phyloP scores from a whole-genome alignment of 352 stramenopile genomes.

The Blastocystis sp. region DNA sequence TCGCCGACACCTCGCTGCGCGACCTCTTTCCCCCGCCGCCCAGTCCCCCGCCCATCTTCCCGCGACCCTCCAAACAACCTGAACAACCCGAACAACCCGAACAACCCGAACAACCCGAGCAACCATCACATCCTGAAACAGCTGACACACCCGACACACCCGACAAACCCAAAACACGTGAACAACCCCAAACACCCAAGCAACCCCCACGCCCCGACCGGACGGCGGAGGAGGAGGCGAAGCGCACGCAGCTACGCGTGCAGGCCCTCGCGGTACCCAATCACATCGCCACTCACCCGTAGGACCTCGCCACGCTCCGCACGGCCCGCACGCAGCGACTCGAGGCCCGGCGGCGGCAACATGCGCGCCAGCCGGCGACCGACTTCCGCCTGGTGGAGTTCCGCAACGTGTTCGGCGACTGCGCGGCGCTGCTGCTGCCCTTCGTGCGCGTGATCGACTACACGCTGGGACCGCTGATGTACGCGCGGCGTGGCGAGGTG shows the following conservation, averaged over 20 bases:
- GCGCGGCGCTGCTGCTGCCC: conserved; percentile 21
- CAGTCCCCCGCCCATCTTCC: too few species aligned
- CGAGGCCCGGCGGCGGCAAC: background rate
- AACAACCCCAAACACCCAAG: too few species aligned
- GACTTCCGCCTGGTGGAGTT: conserved; percentile 44
- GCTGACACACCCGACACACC: too few species aligned
- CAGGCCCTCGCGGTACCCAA: background rate
- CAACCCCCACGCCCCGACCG: too few species aligned
- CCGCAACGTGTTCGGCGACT: conserved; percentile 35
- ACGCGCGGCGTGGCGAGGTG: background rate
- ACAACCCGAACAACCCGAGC: too few species aligned
- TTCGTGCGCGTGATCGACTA: conserved; percentile 31
- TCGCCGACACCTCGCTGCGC: too few species aligned
- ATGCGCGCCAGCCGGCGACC: background rate
- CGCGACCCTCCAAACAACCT: too few species aligned
- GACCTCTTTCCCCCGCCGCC: too few species aligned
- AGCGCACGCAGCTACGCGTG: background rate
- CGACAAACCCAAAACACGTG: too few species aligned
- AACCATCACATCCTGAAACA: too few species aligned
- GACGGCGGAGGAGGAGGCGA: background rate
- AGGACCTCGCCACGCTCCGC: background rate
- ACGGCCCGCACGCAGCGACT: background rate
- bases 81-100: too few species aligned
- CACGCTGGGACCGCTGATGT: conserved; percentile 14
- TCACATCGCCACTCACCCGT: background rate